A percentile compares a stretch with the other conserved stretches of the same genome.
phyloP scores from a whole-genome alignment of 768 basidiomycete genomes.

The Tephrocybe rancida region DNA sequence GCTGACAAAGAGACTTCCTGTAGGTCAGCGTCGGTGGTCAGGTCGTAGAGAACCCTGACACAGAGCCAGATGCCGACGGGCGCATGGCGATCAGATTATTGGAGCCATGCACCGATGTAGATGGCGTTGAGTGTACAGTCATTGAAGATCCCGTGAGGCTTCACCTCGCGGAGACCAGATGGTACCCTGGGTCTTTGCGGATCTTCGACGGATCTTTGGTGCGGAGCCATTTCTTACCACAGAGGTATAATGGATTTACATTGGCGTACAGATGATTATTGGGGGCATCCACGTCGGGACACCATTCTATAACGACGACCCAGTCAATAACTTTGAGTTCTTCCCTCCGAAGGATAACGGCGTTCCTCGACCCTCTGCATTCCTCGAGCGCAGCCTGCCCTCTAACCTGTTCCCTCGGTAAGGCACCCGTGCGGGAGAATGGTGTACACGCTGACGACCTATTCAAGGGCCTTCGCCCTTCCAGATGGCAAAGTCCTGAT shows the following conservation, averaged over 20 bases:
- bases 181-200: constrained; percentile 42
- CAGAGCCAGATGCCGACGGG: constrained; percentile 27
- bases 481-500: constrained; percentile 45
- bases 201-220: constrained; percentile 35
- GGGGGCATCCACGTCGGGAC: constrained; percentile 30
- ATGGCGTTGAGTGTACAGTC: constrained; percentile 29
- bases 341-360: constrained; percentile 34
- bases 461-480: constrained; percentile 17
- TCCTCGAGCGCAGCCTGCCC: constrained; percentile 20
- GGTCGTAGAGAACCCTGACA: constrained; percentile 26
- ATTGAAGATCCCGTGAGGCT: constrained; percentile 35
- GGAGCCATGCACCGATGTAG: constrained; percentile 37
- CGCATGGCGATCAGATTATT: constrained; percentile 39
- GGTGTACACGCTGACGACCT: neutral
- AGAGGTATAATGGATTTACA: too few species aligned
- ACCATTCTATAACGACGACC: constrained; percentile 42
- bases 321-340: constrained; percentile 54
- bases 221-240: too few species aligned
- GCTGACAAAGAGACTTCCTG: constrained; percentile 7
- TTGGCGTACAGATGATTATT: constrained; percentile 29
- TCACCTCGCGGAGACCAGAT: constrained; percentile 37
- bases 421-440: too few species aligned
- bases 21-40: constrained; percentile 34
- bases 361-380: constrained; percentile 1
- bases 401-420: constrained; percentile 25